Conservation (phyloP, 306 rosid species). For the Prunus armeniaca region DNA sequence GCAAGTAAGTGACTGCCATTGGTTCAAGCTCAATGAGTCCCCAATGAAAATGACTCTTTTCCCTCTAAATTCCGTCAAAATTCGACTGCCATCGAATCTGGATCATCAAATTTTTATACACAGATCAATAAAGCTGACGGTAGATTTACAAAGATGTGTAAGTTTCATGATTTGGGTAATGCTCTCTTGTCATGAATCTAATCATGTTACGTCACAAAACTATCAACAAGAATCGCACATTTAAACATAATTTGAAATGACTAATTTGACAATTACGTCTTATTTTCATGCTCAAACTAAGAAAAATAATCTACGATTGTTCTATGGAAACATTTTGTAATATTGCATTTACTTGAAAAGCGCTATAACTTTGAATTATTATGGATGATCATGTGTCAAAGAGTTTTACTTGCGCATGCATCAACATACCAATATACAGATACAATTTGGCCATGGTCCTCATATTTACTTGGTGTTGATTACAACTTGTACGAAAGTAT, state of each 20-base stretch:
- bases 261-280: neutral
- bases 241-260: neutral
- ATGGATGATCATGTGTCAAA: too few relatives aligned
- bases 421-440: neutral
- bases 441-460: neutral
- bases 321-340: neutral
- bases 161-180: neutral
- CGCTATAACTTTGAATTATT: too few relatives aligned
- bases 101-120: neutral
- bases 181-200: neutral
- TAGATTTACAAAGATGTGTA: neutral
- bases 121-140: neutral
- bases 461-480: neutral
- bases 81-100: conserved; percentile 34
- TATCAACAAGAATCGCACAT: neutral
- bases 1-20: conserved; percentile 49
- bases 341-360: too few relatives aligned
- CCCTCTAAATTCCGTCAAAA: conserved; percentile 29
- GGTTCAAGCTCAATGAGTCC: conserved; percentile 49
- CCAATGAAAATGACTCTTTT: conserved; percentile 40
- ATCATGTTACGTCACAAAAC: neutral
- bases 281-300: neutral
- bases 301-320: neutral
- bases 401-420: neutral
- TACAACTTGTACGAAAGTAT: neutral